Evolutionary conservation across 345 rosid species (phyloP).

Genomic region (Schrenkiella parvula): DNA sequence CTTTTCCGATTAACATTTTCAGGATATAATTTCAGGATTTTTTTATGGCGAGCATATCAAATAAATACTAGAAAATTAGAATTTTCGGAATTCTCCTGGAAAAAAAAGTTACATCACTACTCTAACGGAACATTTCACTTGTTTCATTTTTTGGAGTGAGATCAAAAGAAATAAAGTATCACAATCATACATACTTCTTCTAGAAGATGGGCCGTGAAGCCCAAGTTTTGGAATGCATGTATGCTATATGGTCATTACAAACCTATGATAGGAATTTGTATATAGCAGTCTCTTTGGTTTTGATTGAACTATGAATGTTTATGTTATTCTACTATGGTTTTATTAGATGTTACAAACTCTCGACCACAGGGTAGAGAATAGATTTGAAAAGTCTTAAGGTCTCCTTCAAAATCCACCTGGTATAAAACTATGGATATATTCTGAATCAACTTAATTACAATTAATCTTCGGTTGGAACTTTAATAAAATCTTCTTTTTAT

Average conservation of each 20-base stretch:
- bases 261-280: not conserved
- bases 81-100: not conserved
- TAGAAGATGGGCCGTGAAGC: not conserved
- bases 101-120: not conserved
- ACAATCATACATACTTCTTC: not conserved
- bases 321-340: slow-evolving; percentile 2
- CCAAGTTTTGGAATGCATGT: not conserved
- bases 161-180: not conserved
- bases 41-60: not conserved
- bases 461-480: not conserved
- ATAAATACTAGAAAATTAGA: not conserved
- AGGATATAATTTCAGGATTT: not conserved
- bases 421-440: slow-evolving; percentile 4
- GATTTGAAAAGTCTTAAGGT: not conserved
- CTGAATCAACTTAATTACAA: slow-evolving; percentile 9
- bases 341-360: not conserved
- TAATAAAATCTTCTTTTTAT: slow-evolving; percentile 4
- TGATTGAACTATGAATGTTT: not conserved
- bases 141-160: not conserved
- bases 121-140: not conserved
- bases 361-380: not conserved
- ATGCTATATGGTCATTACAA: not conserved
- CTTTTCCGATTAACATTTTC: not conserved
- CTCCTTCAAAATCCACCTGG: not conserved
- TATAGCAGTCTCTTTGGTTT: not conserved